These are phyloP conservation scores for Pythium monospermum DNA, from an alignment of 352 stramenopile genomes.

Conservation along the genomic window DNA sequence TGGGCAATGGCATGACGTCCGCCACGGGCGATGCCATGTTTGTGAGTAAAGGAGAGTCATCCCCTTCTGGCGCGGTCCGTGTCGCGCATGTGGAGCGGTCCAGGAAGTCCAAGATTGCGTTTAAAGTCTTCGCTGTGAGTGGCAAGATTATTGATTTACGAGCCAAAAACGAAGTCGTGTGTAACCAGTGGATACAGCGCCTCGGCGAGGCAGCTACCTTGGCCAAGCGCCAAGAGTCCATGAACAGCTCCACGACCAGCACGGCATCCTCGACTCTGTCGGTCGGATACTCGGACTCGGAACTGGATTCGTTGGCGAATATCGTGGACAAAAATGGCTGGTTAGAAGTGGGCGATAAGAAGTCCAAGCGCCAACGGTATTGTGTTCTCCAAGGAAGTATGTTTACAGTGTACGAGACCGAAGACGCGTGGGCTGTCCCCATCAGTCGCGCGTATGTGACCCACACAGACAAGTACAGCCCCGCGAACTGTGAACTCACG, in stretches of 20 bases:
- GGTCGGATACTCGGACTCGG: constrained; percentile 60
- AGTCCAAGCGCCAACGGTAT: constrained; percentile 64
- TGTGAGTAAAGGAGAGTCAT: constrained; percentile 66
- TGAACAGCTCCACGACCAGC: constrained; percentile 69
- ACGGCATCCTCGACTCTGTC: constrained; percentile 64
- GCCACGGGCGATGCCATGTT: constrained; percentile 63
- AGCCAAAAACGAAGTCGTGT: constrained; percentile 71
- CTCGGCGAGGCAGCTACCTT: constrained; percentile 62
- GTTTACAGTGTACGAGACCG: constrained; percentile 81
- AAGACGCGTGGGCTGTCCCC: constrained; percentile 75
- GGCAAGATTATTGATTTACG: constrained; percentile 82
- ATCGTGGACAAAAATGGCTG: constrained; percentile 79
- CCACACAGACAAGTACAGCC: constrained; percentile 56
- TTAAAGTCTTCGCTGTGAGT: constrained; percentile 78
- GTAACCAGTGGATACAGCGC: constrained; percentile 68
- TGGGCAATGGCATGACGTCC: constrained; percentile 45
- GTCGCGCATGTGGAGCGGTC: constrained; percentile 75
- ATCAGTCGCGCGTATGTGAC: constrained; percentile 74
- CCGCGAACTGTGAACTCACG: constrained; percentile 51
- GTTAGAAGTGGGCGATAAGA: constrained; percentile 73
- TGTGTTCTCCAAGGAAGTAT: constrained; percentile 77
- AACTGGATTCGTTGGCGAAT: constrained; percentile 63
- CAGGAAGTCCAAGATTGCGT: constrained; percentile 72
- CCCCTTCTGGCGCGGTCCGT: constrained; percentile 57
- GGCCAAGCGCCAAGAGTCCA: constrained; percentile 70